These are phyloP conservation scores for Emergomyces africanus DNA, from an alignment of 2,329 filamentous ascomycete genomes.

Conservation along the genomic window DNA sequence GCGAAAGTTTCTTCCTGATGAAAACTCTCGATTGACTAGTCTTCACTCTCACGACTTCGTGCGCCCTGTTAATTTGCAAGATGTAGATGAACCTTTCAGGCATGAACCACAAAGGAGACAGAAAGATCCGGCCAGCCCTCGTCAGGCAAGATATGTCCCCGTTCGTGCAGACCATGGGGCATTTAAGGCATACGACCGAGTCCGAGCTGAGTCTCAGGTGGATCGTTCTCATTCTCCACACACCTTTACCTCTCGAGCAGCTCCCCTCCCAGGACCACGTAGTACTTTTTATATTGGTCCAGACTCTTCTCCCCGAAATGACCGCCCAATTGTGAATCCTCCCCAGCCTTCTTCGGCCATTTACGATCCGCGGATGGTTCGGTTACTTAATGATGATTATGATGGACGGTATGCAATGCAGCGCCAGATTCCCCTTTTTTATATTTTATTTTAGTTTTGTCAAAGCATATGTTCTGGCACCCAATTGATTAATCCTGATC, in stretches of 20 bases:
- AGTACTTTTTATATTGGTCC: neutral
- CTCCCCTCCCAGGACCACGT: neutral
- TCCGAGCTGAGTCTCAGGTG: neutral
- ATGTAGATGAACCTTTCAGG: slow-evolving; percentile 6
- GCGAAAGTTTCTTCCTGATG: slow-evolving; percentile 7
- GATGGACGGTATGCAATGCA: slow-evolving; percentile 15
- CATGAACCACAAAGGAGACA: neutral
- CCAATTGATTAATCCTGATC: neutral
- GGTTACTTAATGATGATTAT: slow-evolving; percentile 8
- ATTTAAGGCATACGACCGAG: slow-evolving; percentile 1
- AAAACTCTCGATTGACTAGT: slow-evolving; percentile 8
- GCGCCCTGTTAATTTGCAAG: slow-evolving; percentile 20
- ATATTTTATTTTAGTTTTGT: too few relatives aligned
- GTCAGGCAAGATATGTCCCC: neutral
- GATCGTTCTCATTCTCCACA: slow-evolving; percentile 1
- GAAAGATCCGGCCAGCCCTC: neutral
- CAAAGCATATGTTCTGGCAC: neutral
- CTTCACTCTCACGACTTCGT: slow-evolving; percentile 28
- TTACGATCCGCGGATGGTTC: slow-evolving; percentile 9
- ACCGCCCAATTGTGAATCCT: neutral
- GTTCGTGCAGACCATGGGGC: neutral
- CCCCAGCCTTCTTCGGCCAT: slow-evolving; percentile 7
- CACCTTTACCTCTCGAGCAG: neutral
- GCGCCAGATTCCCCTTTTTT: neutral
- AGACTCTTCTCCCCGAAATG: neutral